Evolutionary conservation across 495 filamentous ascomycete genomes (phyloP), one percentile per base, ranked within the genome.

Genomic region (Xylaria curta): DNA sequence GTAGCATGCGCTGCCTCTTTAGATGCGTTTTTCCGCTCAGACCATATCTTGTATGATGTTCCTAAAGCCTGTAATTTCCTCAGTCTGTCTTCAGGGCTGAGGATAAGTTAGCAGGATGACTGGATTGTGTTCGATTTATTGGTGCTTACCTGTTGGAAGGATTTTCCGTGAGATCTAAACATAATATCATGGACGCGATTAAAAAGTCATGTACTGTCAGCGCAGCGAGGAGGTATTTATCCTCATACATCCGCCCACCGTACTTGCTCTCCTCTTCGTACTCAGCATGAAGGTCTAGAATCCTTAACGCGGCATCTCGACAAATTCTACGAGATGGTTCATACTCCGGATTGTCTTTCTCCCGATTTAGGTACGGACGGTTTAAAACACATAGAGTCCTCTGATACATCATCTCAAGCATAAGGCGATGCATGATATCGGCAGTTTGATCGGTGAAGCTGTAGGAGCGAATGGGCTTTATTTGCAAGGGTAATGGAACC

Each of bases 311-410:
- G 3, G 84, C 81, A 46, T 82, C 81, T 59, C 84, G 77, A 67
- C 84, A 87, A 0, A 74, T 77, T 21, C 72, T 75, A 63, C 83
- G 78, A 47, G 78, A 80, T 63, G 71, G 33, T 24, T 78, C 77
- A 59, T 75, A 80, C 53, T 66, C 66, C 6, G 75, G 64, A 5
- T 80, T 77, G n/a, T 77, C 75, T 49, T 76, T 77, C 12, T 77
- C 73, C 17, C 65, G 72, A 36, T 76, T 78, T 0, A 86, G 78
- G 40, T 82, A 85, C 9, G 78, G 75, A 17, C 83, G 76, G 54
- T 85, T 81, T n/a, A 87, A 76, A 26, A 85, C 75, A 40, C 83
- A 82, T 28, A 81, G 74, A 28, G 79, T 80, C 46, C 81, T 84
- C 26, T 81, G 78, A 63, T 75, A 84, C 74, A 79, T 76, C 72